These are phyloP conservation scores for Neurospora cerealis DNA, from an alignment of 495 filamentous ascomycete genomes.

Conservation along the genomic window DNA sequence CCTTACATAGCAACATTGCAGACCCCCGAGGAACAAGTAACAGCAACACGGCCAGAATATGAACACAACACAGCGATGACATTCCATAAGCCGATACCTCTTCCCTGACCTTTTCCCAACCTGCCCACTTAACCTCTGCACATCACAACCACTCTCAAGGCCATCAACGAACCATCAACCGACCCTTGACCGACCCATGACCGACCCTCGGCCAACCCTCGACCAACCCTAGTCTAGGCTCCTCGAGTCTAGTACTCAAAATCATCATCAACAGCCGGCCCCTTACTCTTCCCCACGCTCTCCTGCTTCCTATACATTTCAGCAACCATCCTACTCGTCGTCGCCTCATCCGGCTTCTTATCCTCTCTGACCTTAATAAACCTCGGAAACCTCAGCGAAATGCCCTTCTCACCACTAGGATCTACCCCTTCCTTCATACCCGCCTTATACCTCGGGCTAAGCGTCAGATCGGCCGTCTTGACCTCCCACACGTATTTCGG, in stretches of 20 bases:
- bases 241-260: constrained; percentile 97
- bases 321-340: constrained; percentile 68
- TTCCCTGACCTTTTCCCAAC: too few relatives aligned
- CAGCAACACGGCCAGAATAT: too few relatives aligned
- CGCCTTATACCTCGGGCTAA: constrained; percentile 87
- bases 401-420: constrained; percentile 65
- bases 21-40: too few relatives aligned
- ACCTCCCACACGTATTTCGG: constrained; percentile 93
- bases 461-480: constrained; percentile 87
- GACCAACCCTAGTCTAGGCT: too few relatives aligned
- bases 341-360: constrained; percentile 90
- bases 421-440: constrained; percentile 55
- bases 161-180: too few relatives aligned
- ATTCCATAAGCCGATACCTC: too few relatives aligned
- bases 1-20: too few relatives aligned
- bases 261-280: constrained; percentile 84
- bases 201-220: too few relatives aligned
- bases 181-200: too few relatives aligned
- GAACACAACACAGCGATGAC: too few relatives aligned
- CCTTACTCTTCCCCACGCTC: constrained; percentile 65
- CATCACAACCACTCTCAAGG: too few relatives aligned
- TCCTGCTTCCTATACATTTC: constrained; percentile 98
- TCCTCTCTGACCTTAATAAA: constrained; percentile 87
- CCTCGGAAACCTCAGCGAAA: constrained; percentile 80
- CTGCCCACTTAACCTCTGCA: too few relatives aligned